Evolutionary conservation across 768 basidiomycete species (phyloP), one percentile per base, ranked within the genome.

Genomic region (Pleurotus cornucopiae): DNA sequence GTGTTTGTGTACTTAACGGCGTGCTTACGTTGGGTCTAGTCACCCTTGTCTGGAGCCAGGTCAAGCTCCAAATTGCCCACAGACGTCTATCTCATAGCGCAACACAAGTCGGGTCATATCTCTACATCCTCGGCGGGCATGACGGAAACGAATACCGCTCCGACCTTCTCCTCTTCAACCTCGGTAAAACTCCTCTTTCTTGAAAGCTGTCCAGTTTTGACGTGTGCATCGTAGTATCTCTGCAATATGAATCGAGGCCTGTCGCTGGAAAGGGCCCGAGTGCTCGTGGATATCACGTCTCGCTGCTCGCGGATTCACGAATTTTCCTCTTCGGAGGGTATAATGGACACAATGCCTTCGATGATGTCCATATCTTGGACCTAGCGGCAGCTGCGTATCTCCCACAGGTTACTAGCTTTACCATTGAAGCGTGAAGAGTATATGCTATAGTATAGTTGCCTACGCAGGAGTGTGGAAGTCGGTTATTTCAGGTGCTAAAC

Each of bases 41-140:
- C 59, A 74, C 71, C 0, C 68, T 71, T n/a, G 66, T 71, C 37
- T 78, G 79, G 77, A 79, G 69, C 30, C 68, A 74, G 51, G 69
- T 83, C 4, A 75, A 76, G 58, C 74, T 71, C 55, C 65, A 66
- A 67, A 61, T 68, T 52, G 63, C 62, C 59, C 67, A 63, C 61
- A 66, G 45, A 65, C 82, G 91, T 7, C 76, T 95, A 43, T 87
- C 89, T 23, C 95, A 98, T 62, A 89, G 88, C 9, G 80, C 93
- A 12, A 93, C 94, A 0, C 91, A 89, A 67, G 89, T 98, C 13
- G 94, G 95, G 26, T 93, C 91, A 1, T 95, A 92, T 66, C 80
- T 98, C 0, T 94, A 95, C 72, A 79, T 96, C 54, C 76, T 87
- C 44, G 94, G 94, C 0, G 95, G 95, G 2, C 94, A 96, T 71